These are phyloP conservation scores for Monilinia fructicola DNA, from an alignment of 2,329 filamentous ascomycete species.

Conservation along the genomic window DNA sequence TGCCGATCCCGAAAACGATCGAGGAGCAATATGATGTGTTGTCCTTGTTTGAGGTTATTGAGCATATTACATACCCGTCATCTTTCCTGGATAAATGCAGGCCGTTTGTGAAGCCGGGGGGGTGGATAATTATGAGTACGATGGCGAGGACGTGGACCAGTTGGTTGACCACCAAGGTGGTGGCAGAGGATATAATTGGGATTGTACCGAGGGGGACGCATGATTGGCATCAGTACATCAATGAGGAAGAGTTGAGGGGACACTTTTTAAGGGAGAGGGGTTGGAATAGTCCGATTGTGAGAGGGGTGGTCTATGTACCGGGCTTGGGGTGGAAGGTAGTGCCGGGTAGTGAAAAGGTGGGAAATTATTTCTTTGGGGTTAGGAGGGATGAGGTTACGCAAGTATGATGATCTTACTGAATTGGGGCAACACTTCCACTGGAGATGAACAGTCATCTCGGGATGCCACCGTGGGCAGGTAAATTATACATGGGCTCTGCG, in stretches of 20 bases:
- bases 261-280: conserved; percentile 53
- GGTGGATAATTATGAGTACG: conserved; percentile 89
- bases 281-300: conserved; percentile 62
- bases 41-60: conserved; percentile 89
- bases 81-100: conserved; percentile 71
- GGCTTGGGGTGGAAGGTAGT: conserved; percentile 88
- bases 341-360: conserved; percentile 74
- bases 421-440: too few relatives aligned
- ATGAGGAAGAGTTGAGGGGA: conserved; percentile 70
- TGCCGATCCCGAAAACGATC: conserved; percentile 47
- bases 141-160: conserved; percentile 87
- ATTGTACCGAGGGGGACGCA: conserved; percentile 93
- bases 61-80: conserved; percentile 79
- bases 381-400: conserved; percentile 48
- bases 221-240: conserved; percentile 95
- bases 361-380: conserved; percentile 95
- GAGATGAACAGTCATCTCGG: background rate
- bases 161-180: conserved; percentile 88
- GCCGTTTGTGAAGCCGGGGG: conserved; percentile 80
- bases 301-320: conserved; percentile 88
- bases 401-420: background rate
- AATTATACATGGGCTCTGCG: background rate
- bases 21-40: conserved; percentile 71
- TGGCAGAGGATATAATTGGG: conserved; percentile 82
- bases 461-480: background rate